Base-by-base conservation (phyloP, 495 filamentous ascomycete genomes). In the Paragyromitra xinjiangensis region DNA sequence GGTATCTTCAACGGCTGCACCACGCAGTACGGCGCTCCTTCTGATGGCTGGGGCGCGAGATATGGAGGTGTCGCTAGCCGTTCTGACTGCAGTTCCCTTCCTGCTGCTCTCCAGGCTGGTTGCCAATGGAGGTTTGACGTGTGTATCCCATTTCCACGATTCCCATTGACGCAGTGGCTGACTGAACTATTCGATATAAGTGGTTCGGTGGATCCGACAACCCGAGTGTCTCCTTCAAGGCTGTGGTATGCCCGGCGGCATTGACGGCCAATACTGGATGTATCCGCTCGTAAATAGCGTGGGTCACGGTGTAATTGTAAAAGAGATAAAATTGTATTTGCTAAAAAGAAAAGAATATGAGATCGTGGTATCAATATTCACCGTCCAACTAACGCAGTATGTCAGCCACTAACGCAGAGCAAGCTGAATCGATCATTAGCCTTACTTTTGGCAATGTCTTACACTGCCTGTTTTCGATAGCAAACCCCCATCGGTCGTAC, bases 71-170 rank as follows among this genome's bases (percentile, higher is more conserved):
- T 91, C 76, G 78, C 81, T 3, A 85, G 84, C 22, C 83, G 86
- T 67, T 83, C 83, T 53, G 85, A 86, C 11, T 91, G 90, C 84
- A 84, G 86, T 73, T 48, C 78, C 39, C 89, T 91, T 84, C 89
- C 89, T 4, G 83, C 69, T 26, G 84, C 84, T 29, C 85, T 92
- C 62, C 88, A 89, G 83, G 83, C 83, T 2, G 90, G 90, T n/a
- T 91, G 90, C 84, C 85, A 88, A 82, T 92, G 88, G 87, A 88
- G 90, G 70, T 92, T 89, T 83, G 89, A 90, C 83, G 75, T 78
- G 69, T 45, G 71, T 69, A 24, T 42, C 53, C 62, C n/a, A 29
- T 76, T 58, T 37, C 24, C 1, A 8, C 6, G 64, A 29, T 24
- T 8, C 22, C 8, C n/a, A 55, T 64, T 44, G 48, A 66, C 64